Percentiles rank a stretch among this genome's conserved stretches.
Conservation (phyloP, 352 stramenopile genomes). For the Globisporangium radiosum region DNA sequence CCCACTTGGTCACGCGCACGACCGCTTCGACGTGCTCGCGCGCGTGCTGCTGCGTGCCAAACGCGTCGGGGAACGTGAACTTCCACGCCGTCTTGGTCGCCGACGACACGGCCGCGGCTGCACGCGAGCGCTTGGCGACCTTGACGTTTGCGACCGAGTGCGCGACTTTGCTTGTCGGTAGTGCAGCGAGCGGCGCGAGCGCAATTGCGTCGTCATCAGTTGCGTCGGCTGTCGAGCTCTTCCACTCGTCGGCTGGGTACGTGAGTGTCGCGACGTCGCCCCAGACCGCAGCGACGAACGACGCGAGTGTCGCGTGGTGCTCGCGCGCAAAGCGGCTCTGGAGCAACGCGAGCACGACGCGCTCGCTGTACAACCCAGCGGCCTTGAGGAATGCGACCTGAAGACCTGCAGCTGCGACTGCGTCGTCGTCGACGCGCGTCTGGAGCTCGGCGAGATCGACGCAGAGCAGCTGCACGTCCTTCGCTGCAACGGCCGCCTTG, state of each 20-base stretch:
- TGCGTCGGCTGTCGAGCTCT: constrained; percentile 15
- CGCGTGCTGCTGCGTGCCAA: constrained; percentile 38
- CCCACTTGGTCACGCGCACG: constrained; percentile 69
- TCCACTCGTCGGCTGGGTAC: constrained; percentile 48
- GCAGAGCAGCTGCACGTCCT: constrained; percentile 38
- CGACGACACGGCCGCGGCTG: constrained; percentile 22
- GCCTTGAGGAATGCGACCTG: constrained; percentile 65
- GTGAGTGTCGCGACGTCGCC: constrained; percentile 40
- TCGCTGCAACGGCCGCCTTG: constrained; percentile 50
- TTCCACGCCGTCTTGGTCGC: constrained; percentile 64
- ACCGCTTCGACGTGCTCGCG: constrained; percentile 68
- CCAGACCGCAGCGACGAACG: constrained; percentile 59
- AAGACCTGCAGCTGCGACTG: constrained; percentile 34
- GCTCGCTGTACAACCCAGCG: constrained; percentile 45
- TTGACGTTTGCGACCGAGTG: constrained; percentile 22
- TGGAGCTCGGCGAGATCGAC: constrained; percentile 48
- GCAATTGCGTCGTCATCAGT: constrained; percentile 2
- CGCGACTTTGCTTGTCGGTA: constrained; percentile 54
- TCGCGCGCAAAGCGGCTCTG: constrained; percentile 26
- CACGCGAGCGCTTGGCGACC: constrained; percentile 33
- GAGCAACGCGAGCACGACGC: constrained; percentile 52
- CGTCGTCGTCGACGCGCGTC: constrained; percentile 44
- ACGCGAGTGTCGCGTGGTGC: constrained; percentile 37
- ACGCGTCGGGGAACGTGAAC: constrained; percentile 57
- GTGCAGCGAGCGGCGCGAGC: constrained; percentile 22